phyloP scores from a whole-genome alignment of 1,284 basidiomycete genomes.

The Trichosporon sp. region DNA sequence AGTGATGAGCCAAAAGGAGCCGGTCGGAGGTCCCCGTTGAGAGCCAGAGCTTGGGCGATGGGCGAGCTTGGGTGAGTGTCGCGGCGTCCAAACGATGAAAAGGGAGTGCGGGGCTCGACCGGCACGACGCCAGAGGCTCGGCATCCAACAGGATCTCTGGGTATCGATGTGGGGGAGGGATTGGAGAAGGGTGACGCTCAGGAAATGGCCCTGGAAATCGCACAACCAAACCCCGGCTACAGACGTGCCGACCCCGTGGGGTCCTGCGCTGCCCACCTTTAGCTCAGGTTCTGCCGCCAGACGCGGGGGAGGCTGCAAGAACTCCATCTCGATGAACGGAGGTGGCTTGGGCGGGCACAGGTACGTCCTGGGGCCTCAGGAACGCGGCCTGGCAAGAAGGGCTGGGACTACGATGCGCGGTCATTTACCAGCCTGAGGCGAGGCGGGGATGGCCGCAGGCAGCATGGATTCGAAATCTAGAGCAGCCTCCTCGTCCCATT shows the following conservation, averaged over 20 bases:
- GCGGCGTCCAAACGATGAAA: background rate
- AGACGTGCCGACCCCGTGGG: conserved; percentile 1
- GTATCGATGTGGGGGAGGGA: too few relatives aligned
- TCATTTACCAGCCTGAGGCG: background rate
- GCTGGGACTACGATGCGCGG: too few relatives aligned
- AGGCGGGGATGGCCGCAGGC: background rate
- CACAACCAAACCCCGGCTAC: background rate
- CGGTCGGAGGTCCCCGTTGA: background rate
- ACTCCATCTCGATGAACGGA: background rate
- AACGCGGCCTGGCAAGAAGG: too few relatives aligned
- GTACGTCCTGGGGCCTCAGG: too few relatives aligned
- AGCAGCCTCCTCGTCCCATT: too few relatives aligned
- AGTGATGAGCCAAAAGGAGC: too few relatives aligned
- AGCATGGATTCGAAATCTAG: background rate
- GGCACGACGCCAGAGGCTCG: background rate
- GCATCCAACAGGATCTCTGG: background rate
- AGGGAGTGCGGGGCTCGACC: background rate
- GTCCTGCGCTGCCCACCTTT: background rate
- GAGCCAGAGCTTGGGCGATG: background rate
- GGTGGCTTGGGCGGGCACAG: too few relatives aligned
- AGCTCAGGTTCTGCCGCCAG: background rate
- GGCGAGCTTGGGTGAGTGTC: background rate
- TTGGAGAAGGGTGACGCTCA: background rate
- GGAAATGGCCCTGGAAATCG: conserved; percentile 11
- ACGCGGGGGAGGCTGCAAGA: background rate